Evolutionary conservation across 768 basidiomycete genomes (phyloP).

Genomic region (Coprinellus aureogranulatus): DNA sequence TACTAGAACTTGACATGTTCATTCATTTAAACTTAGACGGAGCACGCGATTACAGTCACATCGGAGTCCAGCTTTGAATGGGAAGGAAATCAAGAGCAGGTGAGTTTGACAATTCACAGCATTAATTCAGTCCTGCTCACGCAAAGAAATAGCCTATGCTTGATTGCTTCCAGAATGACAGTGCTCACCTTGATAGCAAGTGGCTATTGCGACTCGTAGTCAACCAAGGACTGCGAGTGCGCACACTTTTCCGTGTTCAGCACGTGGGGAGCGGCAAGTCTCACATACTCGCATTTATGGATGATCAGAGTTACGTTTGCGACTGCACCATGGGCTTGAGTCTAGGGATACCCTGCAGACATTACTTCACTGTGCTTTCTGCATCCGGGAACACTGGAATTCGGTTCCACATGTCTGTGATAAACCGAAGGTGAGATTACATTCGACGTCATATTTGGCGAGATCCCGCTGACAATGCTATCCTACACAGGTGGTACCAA

Average conservation of each 20-base stretch:
- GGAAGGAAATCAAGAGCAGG: neutral
- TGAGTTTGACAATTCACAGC: neutral
- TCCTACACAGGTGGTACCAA: slow-evolving; percentile 20
- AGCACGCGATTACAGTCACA: no score
- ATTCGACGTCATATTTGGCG: neutral
- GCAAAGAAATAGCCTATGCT: slow-evolving; percentile 15
- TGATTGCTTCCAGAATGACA: slow-evolving; percentile 29
- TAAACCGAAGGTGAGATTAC: slow-evolving; percentile 21
- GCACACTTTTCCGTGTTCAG: no score
- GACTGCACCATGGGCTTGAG: slow-evolving; percentile 34
- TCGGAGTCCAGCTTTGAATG: neutral
- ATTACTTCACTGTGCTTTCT: slow-evolving; percentile 24
- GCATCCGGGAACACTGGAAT: slow-evolving; percentile 10
- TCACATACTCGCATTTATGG: slow-evolving; percentile 27
- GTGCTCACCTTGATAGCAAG: slow-evolving; percentile 22
- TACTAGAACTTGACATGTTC: no score
- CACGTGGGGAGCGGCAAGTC: slow-evolving; percentile 14
- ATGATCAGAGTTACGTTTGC: slow-evolving; percentile 26
- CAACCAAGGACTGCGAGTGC: slow-evolving; percentile 13
- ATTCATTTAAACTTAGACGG: no score
- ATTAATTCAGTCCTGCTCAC: neutral
- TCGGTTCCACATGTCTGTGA: slow-evolving; percentile 25
- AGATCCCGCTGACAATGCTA: neutral
- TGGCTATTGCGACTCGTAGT: slow-evolving; percentile 26
- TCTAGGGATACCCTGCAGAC: slow-evolving; percentile 31